Evolutionary conservation across 208 protist species (phyloP), one percentile per base, ranked within the genome.

Genomic region (Trypanosoma cruzi): DNA sequence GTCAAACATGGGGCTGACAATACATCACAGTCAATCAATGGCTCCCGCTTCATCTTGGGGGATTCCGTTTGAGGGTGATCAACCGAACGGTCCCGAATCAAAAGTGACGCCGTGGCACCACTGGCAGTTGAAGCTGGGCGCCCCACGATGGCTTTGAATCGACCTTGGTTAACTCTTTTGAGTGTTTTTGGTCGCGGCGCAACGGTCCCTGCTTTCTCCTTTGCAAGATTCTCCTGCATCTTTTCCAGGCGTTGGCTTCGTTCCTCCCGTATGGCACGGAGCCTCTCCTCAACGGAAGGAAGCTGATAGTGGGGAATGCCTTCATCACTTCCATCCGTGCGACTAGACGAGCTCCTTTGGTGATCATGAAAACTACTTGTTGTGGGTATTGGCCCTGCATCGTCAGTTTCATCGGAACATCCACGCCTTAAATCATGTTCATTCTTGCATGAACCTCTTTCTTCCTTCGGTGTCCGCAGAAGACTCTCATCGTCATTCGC

Each of bases 101-200:
- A 24, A 59, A 77, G 58, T 37, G 26, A 24, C 16, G 32, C 20
- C 18, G 24, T 10, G 2, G 22, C 40, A 5, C n/a, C 7, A 34
- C 10, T 32, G 6, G 40, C 8, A 53, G 2, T 42, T 13, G n/a
- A 28, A 59, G 5, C 22, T 22, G 34, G 40, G 34, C 48, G 34
- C 4, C 5, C 52, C 20, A 36, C 36, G 31, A 90, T 76, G 13
- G 82, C 69, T 32, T 82, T 77, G 34, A 84, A 75, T 16, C 59
- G 60, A 20, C 89, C 86, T 42, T 84, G 67, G 0, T 79, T 68
- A 24, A 74, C 81, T 28, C 89, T 81, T 10, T 82, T 64, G 10
- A 95, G 84, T 20, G 71, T 76, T 49, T 82, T 73, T 11, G 89
- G 89, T 20, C 89, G 77, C 4, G 78, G 79, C 20, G 86, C 89